Conservation (phyloP, 371 early-diverging fungal species). For the Actinomucor elegans region DNA sequence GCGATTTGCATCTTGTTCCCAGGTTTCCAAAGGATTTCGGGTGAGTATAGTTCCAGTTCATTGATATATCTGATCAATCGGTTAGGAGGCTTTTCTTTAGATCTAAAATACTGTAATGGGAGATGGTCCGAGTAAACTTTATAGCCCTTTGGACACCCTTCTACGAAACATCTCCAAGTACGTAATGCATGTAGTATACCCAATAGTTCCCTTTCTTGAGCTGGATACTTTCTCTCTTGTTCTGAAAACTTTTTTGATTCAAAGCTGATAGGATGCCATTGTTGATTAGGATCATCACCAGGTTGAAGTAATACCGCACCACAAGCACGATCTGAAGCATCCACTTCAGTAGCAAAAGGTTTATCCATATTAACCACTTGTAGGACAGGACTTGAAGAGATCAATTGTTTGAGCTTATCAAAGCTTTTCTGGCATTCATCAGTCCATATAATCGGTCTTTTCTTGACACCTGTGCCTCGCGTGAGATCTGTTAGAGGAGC, state of each 20-base stretch:
- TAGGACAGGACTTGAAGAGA: not conserved
- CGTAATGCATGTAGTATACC: constrained; percentile 33
- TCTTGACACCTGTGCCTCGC: constrained; percentile 21
- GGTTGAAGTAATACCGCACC: constrained; percentile 1
- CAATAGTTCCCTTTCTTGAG: constrained; percentile 35
- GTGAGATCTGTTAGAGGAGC: constrained; percentile 42
- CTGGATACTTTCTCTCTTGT: constrained; percentile 29
- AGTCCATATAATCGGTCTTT: constrained; percentile 20
- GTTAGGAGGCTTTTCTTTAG: constrained; percentile 23
- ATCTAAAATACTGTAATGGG: constrained; percentile 19
- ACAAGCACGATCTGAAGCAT: not conserved
- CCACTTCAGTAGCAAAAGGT: not conserved
- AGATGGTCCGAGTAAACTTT: constrained; percentile 26
- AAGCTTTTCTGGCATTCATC: constrained; percentile 4
- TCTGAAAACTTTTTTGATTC: constrained; percentile 32
- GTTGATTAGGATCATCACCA: not conserved
- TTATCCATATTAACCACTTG: not conserved
- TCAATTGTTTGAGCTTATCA: not conserved
- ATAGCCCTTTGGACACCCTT: constrained; percentile 7
- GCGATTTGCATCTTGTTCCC: constrained; percentile 28
- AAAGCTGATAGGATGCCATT: constrained; percentile 1
- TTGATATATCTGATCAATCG: constrained; percentile 21
- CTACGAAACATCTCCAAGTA: constrained; percentile 29
- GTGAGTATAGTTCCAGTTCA: constrained; percentile 19
- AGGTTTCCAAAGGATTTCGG: constrained; percentile 27